Base-by-base conservation (phyloP, 805 yeast genomes). In the Ogataea ganodermae region DNA sequence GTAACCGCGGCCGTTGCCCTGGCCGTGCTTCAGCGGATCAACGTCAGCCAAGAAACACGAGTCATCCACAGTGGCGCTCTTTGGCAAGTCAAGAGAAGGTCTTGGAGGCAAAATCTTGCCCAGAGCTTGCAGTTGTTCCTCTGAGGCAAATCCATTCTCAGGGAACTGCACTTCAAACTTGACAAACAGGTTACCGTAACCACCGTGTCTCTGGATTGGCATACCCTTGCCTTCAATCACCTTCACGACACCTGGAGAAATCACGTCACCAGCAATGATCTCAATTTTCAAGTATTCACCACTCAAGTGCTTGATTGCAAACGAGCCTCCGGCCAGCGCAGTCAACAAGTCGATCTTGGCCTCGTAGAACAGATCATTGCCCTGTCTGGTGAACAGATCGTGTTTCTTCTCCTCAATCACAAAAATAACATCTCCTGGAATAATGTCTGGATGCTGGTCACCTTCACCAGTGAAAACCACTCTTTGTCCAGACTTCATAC, bases 361-460 rank as follows among this genome's bases (percentile, higher is more conserved):
- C 64, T 85, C 88, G 69, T 85, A 84, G 67, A 77, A 78, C 63
- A 94, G 80, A 67, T 94, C 96, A 66, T 89, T 86, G 57, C 90
- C 96, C 68, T 85, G 80, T 81, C 99, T 89, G 59, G 81, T 80
- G 76, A 89, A 94, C 49, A 75, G 67, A 38, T 78, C 81, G 69
- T 94, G 95, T 54, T 89, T 88, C 75, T 86, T 89, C 76, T 92
- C 96, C 54, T 88, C 92, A 56, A 94, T 80, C 32, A 90, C 86
- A 57, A 94, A 90, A 51, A 94, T 78, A 55, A 94, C 98, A 69
- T 94, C 99, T 69, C 99, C 99, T 24, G 99, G 96, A 51, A 90
- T 82, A 49, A 89, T 79, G 68, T 86, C 90, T 52, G 98, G 98
- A 56, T 86, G 94, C 72, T 92, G 97, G 72, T 94, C 99, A 63